Percentiles rank a stretch among this genome's conserved stretches.
phyloP scores from a whole-genome alignment of 345 rosid genomes.

The Euclidium syriacum region DNA sequence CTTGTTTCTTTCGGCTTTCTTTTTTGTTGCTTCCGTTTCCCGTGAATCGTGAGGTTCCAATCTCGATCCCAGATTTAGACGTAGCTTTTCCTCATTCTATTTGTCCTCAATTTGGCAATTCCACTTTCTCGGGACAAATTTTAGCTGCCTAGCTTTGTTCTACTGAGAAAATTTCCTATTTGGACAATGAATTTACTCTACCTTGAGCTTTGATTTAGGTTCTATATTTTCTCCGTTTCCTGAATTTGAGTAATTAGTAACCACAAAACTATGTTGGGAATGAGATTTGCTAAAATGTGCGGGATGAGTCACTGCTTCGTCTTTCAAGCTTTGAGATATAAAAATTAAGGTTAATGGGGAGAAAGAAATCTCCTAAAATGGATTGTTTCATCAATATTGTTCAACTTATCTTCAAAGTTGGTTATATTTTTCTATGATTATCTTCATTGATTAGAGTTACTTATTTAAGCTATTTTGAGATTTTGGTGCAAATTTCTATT shows the following conservation, averaged over 20 bases:
- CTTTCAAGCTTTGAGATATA: background rate
- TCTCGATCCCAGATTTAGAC: conserved; percentile 69
- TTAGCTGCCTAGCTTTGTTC: background rate
- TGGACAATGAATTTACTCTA: background rate
- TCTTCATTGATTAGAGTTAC: background rate
- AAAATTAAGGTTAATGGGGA: background rate
- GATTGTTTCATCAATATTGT: background rate
- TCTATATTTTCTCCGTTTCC: background rate
- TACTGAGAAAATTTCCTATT: conserved; percentile 2
- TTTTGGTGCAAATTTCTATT: background rate
- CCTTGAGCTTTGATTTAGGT: background rate
- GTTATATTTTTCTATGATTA: background rate
- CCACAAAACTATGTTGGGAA: conserved; percentile 17
- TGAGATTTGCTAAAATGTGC: background rate
- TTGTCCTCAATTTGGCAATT: background rate
- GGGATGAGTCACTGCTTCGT: conserved; percentile 8
- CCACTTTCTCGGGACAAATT: background rate
- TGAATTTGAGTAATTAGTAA: too few relatives aligned
- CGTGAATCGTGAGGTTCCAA: conserved; percentile 50
- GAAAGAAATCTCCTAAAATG: background rate
- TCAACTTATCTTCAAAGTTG: background rate
- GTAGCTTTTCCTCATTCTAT: conserved; percentile 30
- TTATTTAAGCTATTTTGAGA: background rate
- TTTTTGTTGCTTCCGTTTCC: conserved; percentile 76
- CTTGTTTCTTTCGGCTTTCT: conserved; percentile 70